A percentile compares a stretch with the other conserved stretches of the same genome.
These are phyloP conservation scores for Boletus eberwhitei DNA, from an alignment of 768 basidiomycete genomes.

Conservation along the genomic window DNA sequence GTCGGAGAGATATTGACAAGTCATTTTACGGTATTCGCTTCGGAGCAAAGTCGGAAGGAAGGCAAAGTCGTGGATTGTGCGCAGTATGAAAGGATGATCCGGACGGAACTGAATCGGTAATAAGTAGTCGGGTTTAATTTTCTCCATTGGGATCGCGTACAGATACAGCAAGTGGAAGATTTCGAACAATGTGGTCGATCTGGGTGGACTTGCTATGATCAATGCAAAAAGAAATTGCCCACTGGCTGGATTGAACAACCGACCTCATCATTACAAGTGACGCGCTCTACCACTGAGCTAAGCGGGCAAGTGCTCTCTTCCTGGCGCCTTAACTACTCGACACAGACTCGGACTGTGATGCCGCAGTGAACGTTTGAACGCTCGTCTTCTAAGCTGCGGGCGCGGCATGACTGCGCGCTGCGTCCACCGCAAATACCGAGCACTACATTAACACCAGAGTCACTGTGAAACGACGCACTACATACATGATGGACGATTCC, in stretches of 20 bases:
- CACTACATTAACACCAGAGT: neutral
- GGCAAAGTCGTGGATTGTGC: constrained; percentile 67
- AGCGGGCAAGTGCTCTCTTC: constrained; percentile 22
- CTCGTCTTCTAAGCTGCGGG: neutral
- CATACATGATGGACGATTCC: constrained; percentile 2
- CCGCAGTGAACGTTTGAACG: neutral
- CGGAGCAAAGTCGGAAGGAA: constrained; percentile 70
- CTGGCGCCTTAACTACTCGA: neutral
- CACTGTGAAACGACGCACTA: neutral
- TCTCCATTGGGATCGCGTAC: neutral
- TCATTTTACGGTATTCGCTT: constrained; percentile 85
- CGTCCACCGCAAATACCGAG: neutral
- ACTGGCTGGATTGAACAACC: constrained; percentile 46
- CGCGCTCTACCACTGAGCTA: constrained; percentile 47
- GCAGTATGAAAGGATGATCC: constrained; percentile 57
- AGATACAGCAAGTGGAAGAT: neutral
- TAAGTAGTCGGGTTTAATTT: neutral
- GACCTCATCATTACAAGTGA: constrained; percentile 45
- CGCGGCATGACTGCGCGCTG: neutral
- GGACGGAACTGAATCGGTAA: constrained; percentile 29
- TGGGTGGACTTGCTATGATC: neutral
- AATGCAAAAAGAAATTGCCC: constrained; percentile 25
- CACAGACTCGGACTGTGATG: no score
- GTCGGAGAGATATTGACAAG: constrained; percentile 69
- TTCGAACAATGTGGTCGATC: neutral